Percentiles rank a stretch among this genome's conserved stretches.
Evolutionary conservation across 2,329 filamentous ascomycete genomes (phyloP).

Genomic region (Trichothecium sympodiale): DNA sequence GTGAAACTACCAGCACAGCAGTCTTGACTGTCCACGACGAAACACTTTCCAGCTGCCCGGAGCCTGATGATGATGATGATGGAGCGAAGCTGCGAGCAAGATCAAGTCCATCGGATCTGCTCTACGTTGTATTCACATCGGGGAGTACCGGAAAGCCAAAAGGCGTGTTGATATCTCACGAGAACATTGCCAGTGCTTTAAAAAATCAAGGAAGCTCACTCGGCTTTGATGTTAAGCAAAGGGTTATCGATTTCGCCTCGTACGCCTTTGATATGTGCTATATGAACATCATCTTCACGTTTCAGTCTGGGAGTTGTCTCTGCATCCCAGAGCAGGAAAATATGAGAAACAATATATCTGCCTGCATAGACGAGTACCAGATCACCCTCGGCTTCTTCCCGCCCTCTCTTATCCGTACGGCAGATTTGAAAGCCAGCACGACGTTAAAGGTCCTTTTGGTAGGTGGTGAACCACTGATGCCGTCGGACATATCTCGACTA

Average conservation of each 20-base stretch:
- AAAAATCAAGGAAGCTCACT: slow-evolving; percentile 9
- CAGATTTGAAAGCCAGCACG: no score
- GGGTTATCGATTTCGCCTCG: slow-evolving; percentile 20
- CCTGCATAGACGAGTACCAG: no score
- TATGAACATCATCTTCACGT: slow-evolving; percentile 8
- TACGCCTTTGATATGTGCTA: slow-evolving; percentile 19
- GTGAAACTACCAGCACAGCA: no score
- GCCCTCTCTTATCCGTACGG: no score
- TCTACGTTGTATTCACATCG: slow-evolving; percentile 13
- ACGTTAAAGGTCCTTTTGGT: slow-evolving; percentile 35
- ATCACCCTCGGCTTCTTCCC: no score
- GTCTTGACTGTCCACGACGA: no score
- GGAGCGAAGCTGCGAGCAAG: no score
- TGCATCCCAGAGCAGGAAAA: slow-evolving; percentile 26
- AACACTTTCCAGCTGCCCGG: no score
- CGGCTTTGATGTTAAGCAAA: slow-evolving; percentile 11
- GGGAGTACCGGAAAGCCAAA: slow-evolving; percentile 14
- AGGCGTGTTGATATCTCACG: slow-evolving; percentile 10
- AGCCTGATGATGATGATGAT: no score
- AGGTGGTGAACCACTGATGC: slow-evolving; percentile 34
- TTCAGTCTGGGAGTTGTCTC: slow-evolving; percentile 16
- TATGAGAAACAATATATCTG: no score
- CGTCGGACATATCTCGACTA: no score
- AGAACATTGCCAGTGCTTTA: slow-evolving; percentile 7
- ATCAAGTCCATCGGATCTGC: no score